Evolutionary conservation across 176 grass and related monocot genomes (phyloP), one percentile per base, ranked within the genome.

Genomic region (Lolium multiflorum): DNA sequence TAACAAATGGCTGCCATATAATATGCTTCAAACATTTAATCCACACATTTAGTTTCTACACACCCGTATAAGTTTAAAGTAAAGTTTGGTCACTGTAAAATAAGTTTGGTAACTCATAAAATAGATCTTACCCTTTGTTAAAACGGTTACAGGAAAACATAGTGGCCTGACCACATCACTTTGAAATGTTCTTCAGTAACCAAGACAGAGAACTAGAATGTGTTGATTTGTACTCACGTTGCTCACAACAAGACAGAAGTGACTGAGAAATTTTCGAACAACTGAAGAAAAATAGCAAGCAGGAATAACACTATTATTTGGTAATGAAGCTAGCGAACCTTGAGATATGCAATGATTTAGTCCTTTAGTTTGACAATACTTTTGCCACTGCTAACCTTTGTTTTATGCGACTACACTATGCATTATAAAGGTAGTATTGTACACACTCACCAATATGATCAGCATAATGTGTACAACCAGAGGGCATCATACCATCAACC

Each of bases 171-270:
- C 51, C 58, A 58, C 12, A 56, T 88, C 13, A 77, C 51, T 91
- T 91, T 2, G 50, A 91, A 81, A 84, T 91, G 61, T 84, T 88
- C 75, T 85, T 88, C 17, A 85, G 60, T 51, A 91, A 69, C 68
- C 82, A 77, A 6, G 89, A 71, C 74, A 91, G 7, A 18, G 85
- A 91, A 84, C 57, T 82, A 55, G 81, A 91, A 72, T 88, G 89
- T 74, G 85, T 91, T 77, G 85, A 91, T 61, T 85, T 88, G 82
- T 87, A 91, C 51, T 91, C 71, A 21, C 89, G 88, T 44, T 88
- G 85, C 86, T 91, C 89, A 81, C 89, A 91, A 17, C 85, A 88
- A 54, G 85, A 68, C 39, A 88, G 85, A 80, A 88, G 86, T 67
- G 80, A 77, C 31, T 81, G 77, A 55, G 88, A 85, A 68, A 91